Evolutionary conservation across 2,329 filamentous ascomycete genomes (phyloP), one percentile per base, ranked within the genome.

Genomic region (Thermomyces lanuginosus): DNA sequence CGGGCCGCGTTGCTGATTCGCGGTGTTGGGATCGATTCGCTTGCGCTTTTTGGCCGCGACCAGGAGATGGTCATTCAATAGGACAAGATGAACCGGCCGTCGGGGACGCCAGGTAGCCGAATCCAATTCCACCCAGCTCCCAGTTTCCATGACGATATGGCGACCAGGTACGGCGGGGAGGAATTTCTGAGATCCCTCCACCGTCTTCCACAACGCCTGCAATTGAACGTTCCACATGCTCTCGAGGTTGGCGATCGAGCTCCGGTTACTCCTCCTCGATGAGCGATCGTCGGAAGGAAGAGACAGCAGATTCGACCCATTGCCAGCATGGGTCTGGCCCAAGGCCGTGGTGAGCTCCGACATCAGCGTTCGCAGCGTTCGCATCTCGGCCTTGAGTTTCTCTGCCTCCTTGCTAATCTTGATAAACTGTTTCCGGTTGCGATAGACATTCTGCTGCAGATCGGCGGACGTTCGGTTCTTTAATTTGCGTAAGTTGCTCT

Each of bases 381-480:
- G 72, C 89, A 98, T 95, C 52, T 98, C 89, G 29, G 72, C 72
- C 56, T 95, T 95, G 31, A 98, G 70, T 58, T 92, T 93, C 55
- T 98, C 89, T 2, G 91, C 89, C 58, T 98, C 89, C 55, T 95
- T 93, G 49, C 84, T 93, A 53, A 98, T 95, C 55, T 92, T 92
- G 63, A 98, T 95, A 48, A 98, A 98, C 45, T 95, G 89, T 0
- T 82, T 92, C 25, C 89, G 74, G 53, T 98, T 98, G 52, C 93
- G 84, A 55, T 92, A 86, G 26, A 98, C 78, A 54, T 84, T 95
- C 46, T 91, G 81, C 53, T 95, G 86, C 12, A 98, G 63, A 41
- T 95, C 84, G 25, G 72, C 66, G 4, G 77, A 76, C 6, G 82
- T 83, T 30, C 79, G 71, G 38, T 68, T 67, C 53, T 86, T 86